A percentile compares a stretch with the other conserved stretches of the same genome.
phyloP scores from a whole-genome alignment of 2,329 filamentous ascomycete genomes.

The Periconia macrospinosa region DNA sequence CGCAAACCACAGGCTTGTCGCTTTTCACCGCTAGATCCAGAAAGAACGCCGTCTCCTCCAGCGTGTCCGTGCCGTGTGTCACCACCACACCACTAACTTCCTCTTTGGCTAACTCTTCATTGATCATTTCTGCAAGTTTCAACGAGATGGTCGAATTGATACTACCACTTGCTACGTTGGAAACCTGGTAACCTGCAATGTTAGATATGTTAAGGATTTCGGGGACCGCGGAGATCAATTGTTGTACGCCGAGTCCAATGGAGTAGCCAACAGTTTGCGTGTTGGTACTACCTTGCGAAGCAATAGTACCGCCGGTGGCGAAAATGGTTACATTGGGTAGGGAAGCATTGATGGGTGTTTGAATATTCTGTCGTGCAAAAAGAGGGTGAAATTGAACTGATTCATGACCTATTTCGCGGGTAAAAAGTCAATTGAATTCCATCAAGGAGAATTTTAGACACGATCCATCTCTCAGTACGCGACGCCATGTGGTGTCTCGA shows the following conservation, averaged over 20 bases:
- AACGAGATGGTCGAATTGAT: conserved; percentile 55
- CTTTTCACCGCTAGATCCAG: conserved; percentile 60
- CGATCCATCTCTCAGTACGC: too few relatives aligned
- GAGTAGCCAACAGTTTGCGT: conserved; percentile 60
- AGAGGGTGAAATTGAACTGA: conserved; percentile 19
- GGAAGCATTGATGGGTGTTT: conserved; percentile 45
- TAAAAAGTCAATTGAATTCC: too few relatives aligned
- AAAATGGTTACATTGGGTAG: conserved; percentile 62
- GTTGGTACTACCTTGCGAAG: conserved; percentile 53
- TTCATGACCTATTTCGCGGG: not conserved
- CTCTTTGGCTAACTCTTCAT: conserved; percentile 50
- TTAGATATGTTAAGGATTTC: conserved; percentile 59
- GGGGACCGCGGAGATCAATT: conserved; percentile 59
- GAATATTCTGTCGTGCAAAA: conserved; percentile 32
- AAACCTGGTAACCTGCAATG: conserved; percentile 52
- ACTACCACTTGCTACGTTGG: conserved; percentile 37
- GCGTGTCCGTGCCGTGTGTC: conserved; percentile 67
- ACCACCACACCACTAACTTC: conserved; percentile 56
- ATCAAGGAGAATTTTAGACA: too few relatives aligned
- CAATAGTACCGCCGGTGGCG: conserved; percentile 63
- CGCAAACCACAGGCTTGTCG: conserved; percentile 62
- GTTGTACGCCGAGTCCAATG: conserved; percentile 53
- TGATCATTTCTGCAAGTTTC: conserved; percentile 52
- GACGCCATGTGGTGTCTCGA: too few relatives aligned
- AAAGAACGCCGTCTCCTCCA: conserved; percentile 67